Evolutionary conservation across 148 eudicot species (phyloP).

Genomic region (Rhododendron kiyosumense): DNA sequence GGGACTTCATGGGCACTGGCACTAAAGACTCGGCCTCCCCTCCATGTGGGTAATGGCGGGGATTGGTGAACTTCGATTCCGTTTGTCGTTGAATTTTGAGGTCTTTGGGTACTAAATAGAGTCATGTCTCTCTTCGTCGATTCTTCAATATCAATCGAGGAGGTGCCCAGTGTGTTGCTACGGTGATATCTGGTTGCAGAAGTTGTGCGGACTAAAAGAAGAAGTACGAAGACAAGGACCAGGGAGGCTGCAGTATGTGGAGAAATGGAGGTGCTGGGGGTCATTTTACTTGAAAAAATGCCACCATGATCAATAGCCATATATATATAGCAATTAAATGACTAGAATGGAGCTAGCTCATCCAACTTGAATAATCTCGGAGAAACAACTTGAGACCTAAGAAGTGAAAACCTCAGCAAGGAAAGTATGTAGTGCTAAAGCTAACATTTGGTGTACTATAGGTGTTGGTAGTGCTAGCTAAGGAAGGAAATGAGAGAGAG

Average conservation of each 20-base stretch:
- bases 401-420: neutral
- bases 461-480: slow-evolving; percentile 4
- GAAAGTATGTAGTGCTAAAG: neutral
- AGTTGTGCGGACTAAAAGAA: slow-evolving; percentile 3
- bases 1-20: slow-evolving; percentile 36
- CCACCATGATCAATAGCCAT: slow-evolving; percentile 15
- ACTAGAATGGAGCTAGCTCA: neutral
- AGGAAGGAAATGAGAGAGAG: neutral
- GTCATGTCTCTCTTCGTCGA: neutral
- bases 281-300: slow-evolving; percentile 12
- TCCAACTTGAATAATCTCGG: neutral
- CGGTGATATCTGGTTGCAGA: neutral
- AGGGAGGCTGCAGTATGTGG: slow-evolving; percentile 1
- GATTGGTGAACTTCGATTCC: neutral
- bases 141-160: neutral
- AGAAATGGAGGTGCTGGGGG: neutral
- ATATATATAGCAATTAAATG: neutral
- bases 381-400: neutral
- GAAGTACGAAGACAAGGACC: slow-evolving; percentile 3
- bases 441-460: neutral
- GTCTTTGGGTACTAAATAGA: neutral
- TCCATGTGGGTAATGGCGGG: neutral
- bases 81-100: neutral
- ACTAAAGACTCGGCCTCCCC: neutral
- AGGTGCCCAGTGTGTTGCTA: neutral